Base-by-base conservation (phyloP, 2,329 filamentous ascomycete genomes). In the Fusarium pininemorale region DNA sequence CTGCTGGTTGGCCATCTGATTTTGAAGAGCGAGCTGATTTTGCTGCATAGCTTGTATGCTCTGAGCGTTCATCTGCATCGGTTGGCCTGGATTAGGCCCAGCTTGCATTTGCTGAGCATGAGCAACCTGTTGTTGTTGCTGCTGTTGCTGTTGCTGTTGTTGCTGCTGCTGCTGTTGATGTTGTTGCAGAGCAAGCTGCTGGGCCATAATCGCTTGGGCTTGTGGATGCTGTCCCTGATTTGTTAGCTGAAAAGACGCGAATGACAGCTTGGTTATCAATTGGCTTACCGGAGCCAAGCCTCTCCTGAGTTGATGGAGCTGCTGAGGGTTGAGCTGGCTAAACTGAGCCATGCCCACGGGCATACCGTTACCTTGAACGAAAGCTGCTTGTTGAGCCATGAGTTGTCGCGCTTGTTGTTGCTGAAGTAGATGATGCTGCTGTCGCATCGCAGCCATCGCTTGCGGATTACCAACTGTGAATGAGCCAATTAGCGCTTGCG, bases 341-440 rank as follows among this genome's bases (percentile, higher is more conserved):
- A 90, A 86, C 76, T 81, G 85, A 22, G 65, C 70, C 80, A 90
- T 88, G 7, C 84, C 86, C 79, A 91, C 88, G 41, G 84, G 87
- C 76, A 89, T 87, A 24, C 84, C 81, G 26, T 84, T 80, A 39
- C 85, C 14, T 18, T 37, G 35, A 37, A 81, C 85, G 75, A 85
- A 90, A 63, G 83, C 84, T 72, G 83, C 84, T 72, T 90, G 88
- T 73, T 90, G 88, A 22, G 85, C 84, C 82, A 90, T 84, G 67
- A 90, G 81, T 12, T 91, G 88, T 57, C 87, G 83, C 28, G 83
- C 82, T 64, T 87, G 87, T 70, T 90, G 87, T 50, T 91, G 89
- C 55, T 90, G 88, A 45, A 90, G 84, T 8, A 88, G 82, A 63
- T 90, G 86, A 69, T 90, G 88, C 63, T 90, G 88, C 72, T 91